A percentile compares a stretch with the other conserved stretches of the same genome.
phyloP scores from a whole-genome alignment of 768 basidiomycete genomes.

The Xerocomellus chrysenteron region DNA sequence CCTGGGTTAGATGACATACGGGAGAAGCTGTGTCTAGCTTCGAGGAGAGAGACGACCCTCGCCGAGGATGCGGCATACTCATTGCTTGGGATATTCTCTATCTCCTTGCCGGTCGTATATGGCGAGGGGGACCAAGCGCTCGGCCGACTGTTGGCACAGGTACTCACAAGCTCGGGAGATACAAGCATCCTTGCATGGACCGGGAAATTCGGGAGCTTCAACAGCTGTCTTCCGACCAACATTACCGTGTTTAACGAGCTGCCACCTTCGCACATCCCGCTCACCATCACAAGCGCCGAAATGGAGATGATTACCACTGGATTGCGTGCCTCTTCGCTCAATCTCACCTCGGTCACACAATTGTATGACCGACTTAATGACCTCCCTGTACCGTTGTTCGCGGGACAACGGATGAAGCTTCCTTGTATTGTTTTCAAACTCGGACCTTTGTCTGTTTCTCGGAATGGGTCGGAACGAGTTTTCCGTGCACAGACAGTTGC shows the following conservation, averaged over 20 bases:
- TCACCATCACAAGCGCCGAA: neutral
- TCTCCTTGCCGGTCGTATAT: neutral
- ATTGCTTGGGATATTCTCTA: neutral
- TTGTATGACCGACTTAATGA: constrained; percentile 1
- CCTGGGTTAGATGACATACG: neutral
- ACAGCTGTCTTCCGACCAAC: neutral
- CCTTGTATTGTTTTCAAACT: constrained; percentile 11
- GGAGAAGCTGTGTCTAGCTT: neutral
- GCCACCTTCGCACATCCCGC: neutral
- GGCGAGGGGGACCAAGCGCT: constrained; percentile 5
- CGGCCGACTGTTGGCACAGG: constrained; percentile 3
- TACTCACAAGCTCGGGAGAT: constrained; percentile 1
- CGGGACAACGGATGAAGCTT: constrained; percentile 2
- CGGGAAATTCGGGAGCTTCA: constrained; percentile 2
- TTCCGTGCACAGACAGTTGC: neutral
- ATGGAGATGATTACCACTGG: neutral
- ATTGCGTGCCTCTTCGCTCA: neutral
- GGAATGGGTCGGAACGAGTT: neutral
- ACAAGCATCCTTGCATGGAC: constrained; percentile 7
- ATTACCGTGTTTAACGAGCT: neutral
- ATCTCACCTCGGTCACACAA: too few species aligned
- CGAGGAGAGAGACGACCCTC: neutral
- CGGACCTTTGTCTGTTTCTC: neutral
- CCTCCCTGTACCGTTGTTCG: neutral
- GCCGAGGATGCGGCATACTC: neutral